These are phyloP conservation scores for Mortierella sp. DNA, from an alignment of 371 early-diverging fungal genomes.

Conservation along the genomic window DNA sequence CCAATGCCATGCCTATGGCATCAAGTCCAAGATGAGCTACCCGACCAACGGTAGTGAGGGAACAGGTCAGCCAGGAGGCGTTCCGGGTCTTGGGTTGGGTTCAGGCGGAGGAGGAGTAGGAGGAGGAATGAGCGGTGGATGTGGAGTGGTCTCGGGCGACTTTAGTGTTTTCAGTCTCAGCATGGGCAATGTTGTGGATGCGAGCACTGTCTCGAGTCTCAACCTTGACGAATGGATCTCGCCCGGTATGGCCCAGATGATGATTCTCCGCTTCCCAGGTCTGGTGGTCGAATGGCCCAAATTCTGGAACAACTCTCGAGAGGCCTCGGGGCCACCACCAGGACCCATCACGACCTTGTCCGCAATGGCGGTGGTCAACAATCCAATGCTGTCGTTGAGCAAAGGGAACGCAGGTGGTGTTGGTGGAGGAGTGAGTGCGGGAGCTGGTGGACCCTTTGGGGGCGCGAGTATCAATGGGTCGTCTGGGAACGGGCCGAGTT, in stretches of 20 bases:
- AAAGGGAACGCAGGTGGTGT: conserved; percentile 47
- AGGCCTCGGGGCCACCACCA: conserved; percentile 46
- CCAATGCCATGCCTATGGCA: conserved; percentile 49
- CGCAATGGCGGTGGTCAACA: conserved; percentile 48
- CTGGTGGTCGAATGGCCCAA: conserved; percentile 57
- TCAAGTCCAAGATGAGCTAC: conserved; percentile 29
- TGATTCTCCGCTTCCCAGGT: conserved; percentile 56
- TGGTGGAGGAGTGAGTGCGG: conserved; percentile 42
- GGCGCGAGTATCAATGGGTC: conserved; percentile 35
- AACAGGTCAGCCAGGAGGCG: conserved; percentile 37
- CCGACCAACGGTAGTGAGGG: conserved; percentile 23
- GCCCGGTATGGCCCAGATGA: conserved; percentile 56
- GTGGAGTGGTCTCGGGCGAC: conserved; percentile 21
- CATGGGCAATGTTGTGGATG: conserved; percentile 40
- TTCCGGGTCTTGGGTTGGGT: conserved; percentile 46
- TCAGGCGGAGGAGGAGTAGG: not conserved
- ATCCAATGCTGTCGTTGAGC: conserved; percentile 33
- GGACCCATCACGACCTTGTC: conserved; percentile 44
- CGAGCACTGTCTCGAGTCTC: conserved; percentile 24
- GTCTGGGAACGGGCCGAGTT: conserved; percentile 40
- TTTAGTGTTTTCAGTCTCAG: conserved; percentile 52
- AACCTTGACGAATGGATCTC: conserved; percentile 55
- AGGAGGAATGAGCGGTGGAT: not conserved
- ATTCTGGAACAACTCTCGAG: conserved; percentile 57
- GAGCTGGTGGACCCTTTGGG: conserved; percentile 52